Conservation (phyloP, 2,329 filamentous ascomycete species). For the Claviceps spartinae region DNA sequence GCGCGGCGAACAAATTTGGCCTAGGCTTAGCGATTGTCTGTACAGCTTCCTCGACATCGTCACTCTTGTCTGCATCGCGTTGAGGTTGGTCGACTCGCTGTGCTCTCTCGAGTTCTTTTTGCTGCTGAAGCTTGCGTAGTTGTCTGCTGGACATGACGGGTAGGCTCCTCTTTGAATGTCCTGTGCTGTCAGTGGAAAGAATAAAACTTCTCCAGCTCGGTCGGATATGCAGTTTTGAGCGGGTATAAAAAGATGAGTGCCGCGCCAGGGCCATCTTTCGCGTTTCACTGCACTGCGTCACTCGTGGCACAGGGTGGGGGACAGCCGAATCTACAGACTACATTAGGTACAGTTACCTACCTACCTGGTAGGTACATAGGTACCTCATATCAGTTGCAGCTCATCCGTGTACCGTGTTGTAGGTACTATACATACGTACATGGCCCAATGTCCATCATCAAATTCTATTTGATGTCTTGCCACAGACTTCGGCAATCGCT, state of each 20-base stretch:
- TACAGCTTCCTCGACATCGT: conserved; percentile 17
- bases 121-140: conserved; percentile 37
- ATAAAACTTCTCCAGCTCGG: not conserved
- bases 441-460: no score
- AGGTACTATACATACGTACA: no score
- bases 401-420: no score
- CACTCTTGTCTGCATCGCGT: conserved; percentile 15
- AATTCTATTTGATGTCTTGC: no score
- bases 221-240: not conserved
- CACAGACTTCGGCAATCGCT: not conserved
- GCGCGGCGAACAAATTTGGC: conserved; percentile 37
- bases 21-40: conserved; percentile 24
- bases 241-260: not conserved
- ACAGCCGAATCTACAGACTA: no score
- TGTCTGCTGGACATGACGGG: conserved; percentile 35
- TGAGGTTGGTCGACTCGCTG: conserved; percentile 6
- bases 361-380: no score
- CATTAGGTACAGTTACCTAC: no score
- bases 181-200: not conserved
- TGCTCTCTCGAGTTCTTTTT: conserved; percentile 28
- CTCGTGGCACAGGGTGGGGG: no score
- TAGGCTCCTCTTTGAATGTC: not conserved
- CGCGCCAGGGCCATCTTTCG: no score
- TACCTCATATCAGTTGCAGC: no score
- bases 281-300: no score